Percentiles rank a stretch among this genome's conserved stretches.
These are phyloP conservation scores for Favolaschia claudopus DNA, from an alignment of 768 basidiomycete species.

Conservation along the genomic window DNA sequence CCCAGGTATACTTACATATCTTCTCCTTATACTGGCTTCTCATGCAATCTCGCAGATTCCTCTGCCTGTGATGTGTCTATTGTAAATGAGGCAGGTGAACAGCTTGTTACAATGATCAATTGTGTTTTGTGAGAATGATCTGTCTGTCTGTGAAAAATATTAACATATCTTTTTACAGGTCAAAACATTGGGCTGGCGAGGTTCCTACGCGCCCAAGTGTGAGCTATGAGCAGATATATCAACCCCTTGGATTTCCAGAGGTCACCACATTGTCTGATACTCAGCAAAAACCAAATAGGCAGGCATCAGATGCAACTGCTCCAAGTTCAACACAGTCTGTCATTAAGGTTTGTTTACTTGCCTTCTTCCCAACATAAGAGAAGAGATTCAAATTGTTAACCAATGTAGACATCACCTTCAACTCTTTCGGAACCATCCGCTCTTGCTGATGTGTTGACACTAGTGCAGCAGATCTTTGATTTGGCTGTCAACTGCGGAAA, in stretches of 20 bases:
- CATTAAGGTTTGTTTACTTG: no score
- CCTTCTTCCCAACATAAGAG: no score
- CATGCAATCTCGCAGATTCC: constrained; percentile 27
- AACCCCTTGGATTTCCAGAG: constrained; percentile 13
- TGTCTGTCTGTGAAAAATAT: constrained; percentile 23
- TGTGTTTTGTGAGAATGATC: constrained; percentile 19
- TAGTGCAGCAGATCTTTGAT: not conserved
- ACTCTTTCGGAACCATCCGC: no score
- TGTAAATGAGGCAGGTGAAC: constrained; percentile 32
- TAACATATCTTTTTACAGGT: constrained; percentile 22
- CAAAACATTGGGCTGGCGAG: constrained; percentile 9
- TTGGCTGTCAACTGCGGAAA: constrained; percentile 8
- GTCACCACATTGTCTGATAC: not conserved
- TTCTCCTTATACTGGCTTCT: not conserved
- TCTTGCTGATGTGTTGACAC: not conserved
- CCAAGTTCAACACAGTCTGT: no score
- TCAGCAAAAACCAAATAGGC: not conserved
- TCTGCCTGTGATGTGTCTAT: constrained; percentile 37
- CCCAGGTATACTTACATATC: constrained; percentile 33
- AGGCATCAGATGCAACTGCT: no score
- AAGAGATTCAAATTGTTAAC: no score
- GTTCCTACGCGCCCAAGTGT: constrained; percentile 7
- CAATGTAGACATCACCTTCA: no score
- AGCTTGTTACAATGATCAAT: constrained; percentile 4
- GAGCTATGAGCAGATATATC: constrained; percentile 28